Evolutionary conservation across 106 monocot species (phyloP).

Genomic region (Dendrobium huoshanense): DNA sequence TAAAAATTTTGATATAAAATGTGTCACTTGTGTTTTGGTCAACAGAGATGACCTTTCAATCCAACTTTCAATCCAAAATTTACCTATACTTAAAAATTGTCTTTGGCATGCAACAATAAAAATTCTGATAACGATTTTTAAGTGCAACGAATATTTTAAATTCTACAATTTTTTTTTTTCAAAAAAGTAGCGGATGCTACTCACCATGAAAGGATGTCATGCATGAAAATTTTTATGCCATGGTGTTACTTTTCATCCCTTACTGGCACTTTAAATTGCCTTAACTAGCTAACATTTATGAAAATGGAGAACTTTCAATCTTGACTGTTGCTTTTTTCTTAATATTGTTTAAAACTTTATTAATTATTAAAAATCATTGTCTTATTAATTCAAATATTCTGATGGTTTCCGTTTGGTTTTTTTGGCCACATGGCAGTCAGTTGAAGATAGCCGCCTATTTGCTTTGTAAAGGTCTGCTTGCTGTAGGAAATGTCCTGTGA

Average conservation of each 20-base stretch:
- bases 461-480: not conserved
- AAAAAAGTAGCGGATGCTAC: not conserved
- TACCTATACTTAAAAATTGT: too few relatives aligned
- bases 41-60: too few relatives aligned
- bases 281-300: not conserved
- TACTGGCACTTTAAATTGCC: not conserved
- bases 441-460: not conserved
- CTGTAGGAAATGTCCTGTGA: not conserved
- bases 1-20: too few relatives aligned
- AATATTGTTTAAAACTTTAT: not conserved
- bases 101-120: too few relatives aligned
- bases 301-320: not conserved
- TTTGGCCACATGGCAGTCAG: not conserved
- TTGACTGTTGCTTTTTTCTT: not conserved
- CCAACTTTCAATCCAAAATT: too few relatives aligned
- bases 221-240: not conserved
- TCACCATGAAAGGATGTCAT: not conserved
- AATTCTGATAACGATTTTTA: too few relatives aligned
- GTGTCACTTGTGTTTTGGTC: too few relatives aligned
- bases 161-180: not conserved
- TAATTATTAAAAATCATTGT: not conserved
- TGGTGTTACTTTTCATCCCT: not conserved
- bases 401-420: not conserved
- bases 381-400: not conserved
- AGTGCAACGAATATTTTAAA: too few relatives aligned